Conservation (phyloP, 176 grass and related monocot species). For the Triticum monococcum region DNA sequence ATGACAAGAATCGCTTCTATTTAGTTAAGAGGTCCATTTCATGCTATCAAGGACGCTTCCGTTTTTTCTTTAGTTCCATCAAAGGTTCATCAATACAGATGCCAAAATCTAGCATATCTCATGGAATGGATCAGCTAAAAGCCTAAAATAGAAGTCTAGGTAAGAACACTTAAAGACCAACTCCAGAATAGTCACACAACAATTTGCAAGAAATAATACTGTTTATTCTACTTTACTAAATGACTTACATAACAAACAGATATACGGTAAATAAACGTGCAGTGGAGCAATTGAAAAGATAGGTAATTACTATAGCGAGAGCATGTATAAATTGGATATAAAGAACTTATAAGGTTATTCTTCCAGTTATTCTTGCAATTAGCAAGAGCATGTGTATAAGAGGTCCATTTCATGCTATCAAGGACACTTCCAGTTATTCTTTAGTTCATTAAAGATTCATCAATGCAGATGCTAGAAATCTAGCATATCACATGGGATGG, state of each 20-base stretch:
- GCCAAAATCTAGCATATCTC: conserved; percentile 29
- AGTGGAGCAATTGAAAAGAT: conserved; percentile 4
- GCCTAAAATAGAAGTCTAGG: not conserved
- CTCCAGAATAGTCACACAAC: not conserved
- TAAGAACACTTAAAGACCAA: not conserved
- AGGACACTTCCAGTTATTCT: not conserved
- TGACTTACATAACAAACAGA: conserved; percentile 13
- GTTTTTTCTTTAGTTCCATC: conserved; percentile 15
- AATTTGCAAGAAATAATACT: conserved; percentile 4
- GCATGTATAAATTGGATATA: not conserved
- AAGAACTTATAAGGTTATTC: not conserved
- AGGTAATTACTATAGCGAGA: not conserved
- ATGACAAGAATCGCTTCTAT: conserved; percentile 1
- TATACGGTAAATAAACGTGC: conserved; percentile 8
- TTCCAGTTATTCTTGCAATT: too few relatives aligned
- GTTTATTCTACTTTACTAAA: not conserved
- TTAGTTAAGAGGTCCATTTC: conserved; percentile 15
- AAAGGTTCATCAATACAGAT: conserved; percentile 26
- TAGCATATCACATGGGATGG: conserved; percentile 13
- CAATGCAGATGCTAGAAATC: conserved; percentile 28
- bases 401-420: conserved; percentile 28
- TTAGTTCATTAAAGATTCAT: conserved; percentile 20
- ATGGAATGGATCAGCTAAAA: not conserved
- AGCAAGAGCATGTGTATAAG: not conserved
- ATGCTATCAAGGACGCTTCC: conserved; percentile 8